Percentiles rank a stretch among this genome's conserved stretches.
Evolutionary conservation across 371 early-diverging fungal genomes (phyloP).

Genomic region (Rhizopus arrhizus): DNA sequence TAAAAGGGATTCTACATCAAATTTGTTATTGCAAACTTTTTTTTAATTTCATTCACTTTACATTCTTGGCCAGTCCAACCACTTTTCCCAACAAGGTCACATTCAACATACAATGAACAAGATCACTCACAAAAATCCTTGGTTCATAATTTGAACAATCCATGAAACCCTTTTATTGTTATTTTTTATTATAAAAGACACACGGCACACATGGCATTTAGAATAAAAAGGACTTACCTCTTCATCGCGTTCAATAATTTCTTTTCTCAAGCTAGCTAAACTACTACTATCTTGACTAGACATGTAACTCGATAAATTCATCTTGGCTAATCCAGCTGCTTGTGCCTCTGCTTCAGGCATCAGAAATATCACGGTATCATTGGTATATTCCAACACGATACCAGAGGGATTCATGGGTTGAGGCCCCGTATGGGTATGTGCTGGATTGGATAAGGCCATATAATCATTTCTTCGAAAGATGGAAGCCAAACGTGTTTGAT

Average conservation of each 20-base stretch:
- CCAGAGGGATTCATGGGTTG: constrained; percentile 29
- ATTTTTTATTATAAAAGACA: neutral
- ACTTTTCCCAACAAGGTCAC: constrained; percentile 45
- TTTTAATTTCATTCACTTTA: constrained; percentile 11
- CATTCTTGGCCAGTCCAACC: constrained; percentile 42
- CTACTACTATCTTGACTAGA: neutral
- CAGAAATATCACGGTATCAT: constrained; percentile 38
- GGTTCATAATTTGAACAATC: constrained; percentile 35
- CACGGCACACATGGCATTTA: neutral
- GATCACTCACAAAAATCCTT: constrained; percentile 33
- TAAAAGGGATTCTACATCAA: constrained; percentile 32
- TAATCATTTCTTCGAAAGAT: constrained; percentile 42
- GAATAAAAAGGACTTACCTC: constrained; percentile 18
- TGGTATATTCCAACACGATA: constrained; percentile 31
- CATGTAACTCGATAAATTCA: constrained; percentile 21
- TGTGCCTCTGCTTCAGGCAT: constrained; percentile 49
- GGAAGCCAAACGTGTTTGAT: constrained; percentile 28
- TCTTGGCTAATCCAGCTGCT: constrained; percentile 31
- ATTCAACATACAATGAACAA: constrained; percentile 42
- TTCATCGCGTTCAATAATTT: constrained; percentile 38
- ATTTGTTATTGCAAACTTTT: no score
- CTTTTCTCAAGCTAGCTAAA: constrained; percentile 13
- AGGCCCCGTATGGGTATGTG: constrained; percentile 16
- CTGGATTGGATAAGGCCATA: constrained; percentile 37
- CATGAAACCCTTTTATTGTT: constrained; percentile 36